Evolutionary conservation across 2,329 filamentous ascomycete species (phyloP).

Genomic region (Epichloe brachyelytri): DNA sequence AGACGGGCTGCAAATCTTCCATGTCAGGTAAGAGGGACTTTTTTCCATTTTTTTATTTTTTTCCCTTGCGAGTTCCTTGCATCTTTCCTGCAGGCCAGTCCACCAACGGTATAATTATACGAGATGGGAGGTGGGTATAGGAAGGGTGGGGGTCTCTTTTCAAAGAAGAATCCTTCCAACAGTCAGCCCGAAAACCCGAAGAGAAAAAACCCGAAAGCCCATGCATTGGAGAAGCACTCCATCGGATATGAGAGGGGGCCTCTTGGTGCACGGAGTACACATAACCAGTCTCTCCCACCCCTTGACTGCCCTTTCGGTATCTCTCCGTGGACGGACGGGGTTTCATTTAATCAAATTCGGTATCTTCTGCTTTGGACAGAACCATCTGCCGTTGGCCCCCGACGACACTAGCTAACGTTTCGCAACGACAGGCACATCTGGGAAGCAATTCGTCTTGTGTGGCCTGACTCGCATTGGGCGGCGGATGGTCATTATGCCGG

Average conservation of each 20-base stretch:
- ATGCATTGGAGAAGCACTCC: no score
- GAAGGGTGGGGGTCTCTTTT: no score
- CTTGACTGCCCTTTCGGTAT: not conserved
- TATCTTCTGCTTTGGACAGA: not conserved
- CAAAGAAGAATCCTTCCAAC: no score
- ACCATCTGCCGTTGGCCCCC: not conserved
- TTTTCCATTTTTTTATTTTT: not conserved
- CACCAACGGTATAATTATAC: no score
- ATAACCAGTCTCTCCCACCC: no score
- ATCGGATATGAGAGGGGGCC: no score
- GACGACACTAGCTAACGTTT: conserved; percentile 15
- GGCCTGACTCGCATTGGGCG: conserved; percentile 82
- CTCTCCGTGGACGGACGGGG: not conserved
- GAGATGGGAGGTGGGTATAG: no score
- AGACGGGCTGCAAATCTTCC: conserved; percentile 74
- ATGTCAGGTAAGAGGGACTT: conserved; percentile 56
- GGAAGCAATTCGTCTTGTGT: conserved; percentile 83
- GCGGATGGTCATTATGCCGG: conserved; percentile 54
- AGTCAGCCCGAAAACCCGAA: no score
- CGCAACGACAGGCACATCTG: conserved; percentile 60
- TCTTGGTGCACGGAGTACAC: no score
- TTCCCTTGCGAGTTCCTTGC: conserved; percentile 1
- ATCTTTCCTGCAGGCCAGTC: not conserved
- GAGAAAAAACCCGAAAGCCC: no score
- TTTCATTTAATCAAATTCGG: not conserved